Base-by-base conservation (phyloP, 2,329 filamentous ascomycete species). In the Cladosporium sp. region DNA sequence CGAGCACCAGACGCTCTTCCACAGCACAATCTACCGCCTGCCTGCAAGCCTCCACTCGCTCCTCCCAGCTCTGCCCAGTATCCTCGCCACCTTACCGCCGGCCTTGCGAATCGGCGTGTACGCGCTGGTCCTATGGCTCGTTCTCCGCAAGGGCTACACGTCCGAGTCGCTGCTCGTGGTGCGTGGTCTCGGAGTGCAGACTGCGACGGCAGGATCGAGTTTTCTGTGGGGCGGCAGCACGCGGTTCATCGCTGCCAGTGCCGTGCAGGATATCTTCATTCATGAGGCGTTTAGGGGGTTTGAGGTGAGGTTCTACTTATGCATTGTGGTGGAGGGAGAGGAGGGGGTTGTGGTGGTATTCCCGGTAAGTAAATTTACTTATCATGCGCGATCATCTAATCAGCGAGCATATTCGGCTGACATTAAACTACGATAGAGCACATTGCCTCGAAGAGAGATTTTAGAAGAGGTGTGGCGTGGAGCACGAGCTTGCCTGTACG, bases 281-380 rank as follows among this genome's bases (percentile, higher is more conserved):
- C 93, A 97, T 76, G 95, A 99, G 81, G 95, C 93, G 3, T 98
- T 98, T 78, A 88, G 87, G 65, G 93, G 93, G 0, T 96, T 97
- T 74, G 92, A 93, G 79, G 93, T 98, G 40, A 83, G 89, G 49
- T 96, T 94, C 75, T 97, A 97, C 75, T 81, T 99, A 10, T 88
- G 92, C 5, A 91, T 98, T 33, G 90, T 98, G 62, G 92, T 98
- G 21, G 91, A 96, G 71, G 93, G 89, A 2, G 94, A 98, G 79
- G 86, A 89, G 63, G 89, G 95, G 70, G 86, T 96, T 5, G 91
- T 98, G 0, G 94, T 99, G n/a, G 93, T 98, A 3, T 99, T 99
- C 76, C 94, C 94, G 2, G n/a, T n/a, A n/a, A n/a, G n/a, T n/a
- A n/a, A 64, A 31, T 58, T 3, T 40, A 10, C 23, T 23, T 52